A percentile compares a stretch with the other conserved stretches of the same genome.
These are phyloP conservation scores for Saccharomyces hybrid DNA, from an alignment of 1,139 yeast genomes.

Conservation along the genomic window DNA sequence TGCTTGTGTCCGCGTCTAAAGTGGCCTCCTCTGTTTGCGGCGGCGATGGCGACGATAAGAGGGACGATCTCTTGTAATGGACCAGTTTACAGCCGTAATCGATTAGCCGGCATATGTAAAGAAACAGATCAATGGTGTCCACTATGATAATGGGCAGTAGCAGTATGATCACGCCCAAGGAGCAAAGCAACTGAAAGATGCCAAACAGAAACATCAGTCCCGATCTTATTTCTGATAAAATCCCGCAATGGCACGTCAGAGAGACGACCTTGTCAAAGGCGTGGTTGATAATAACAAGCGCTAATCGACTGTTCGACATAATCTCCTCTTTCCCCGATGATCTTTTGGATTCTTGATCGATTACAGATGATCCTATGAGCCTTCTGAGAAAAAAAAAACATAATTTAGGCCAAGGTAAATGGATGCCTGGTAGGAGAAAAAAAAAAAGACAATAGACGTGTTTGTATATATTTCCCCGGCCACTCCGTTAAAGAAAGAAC, in stretches of 20 bases:
- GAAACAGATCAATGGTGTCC: constrained; percentile 7
- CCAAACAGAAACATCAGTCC: background rate
- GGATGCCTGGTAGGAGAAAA: background rate
- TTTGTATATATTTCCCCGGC: background rate
- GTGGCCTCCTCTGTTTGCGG: background rate
- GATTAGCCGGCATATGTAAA: constrained; percentile 5
- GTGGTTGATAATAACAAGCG: background rate
- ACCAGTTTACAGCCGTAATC: constrained; percentile 1
- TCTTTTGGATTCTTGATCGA: background rate
- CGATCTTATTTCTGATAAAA: background rate
- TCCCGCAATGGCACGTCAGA: background rate
- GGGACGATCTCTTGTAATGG: background rate
- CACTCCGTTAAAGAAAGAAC: background rate
- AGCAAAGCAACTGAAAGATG: constrained; percentile 1
- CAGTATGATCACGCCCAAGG: constrained; percentile 4
- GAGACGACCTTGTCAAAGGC: background rate
- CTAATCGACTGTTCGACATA: background rate
- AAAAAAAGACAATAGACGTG: background rate
- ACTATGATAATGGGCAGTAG: constrained; percentile 7
- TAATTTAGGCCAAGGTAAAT: background rate
- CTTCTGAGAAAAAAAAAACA: background rate
- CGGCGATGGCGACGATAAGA: background rate
- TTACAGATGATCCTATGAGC: background rate
- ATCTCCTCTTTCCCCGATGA: background rate
- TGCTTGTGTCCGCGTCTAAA: background rate